A percentile compares a stretch with the other conserved stretches of the same genome.
These are phyloP conservation scores for Thraustochytrium sp. DNA, from an alignment of 352 stramenopile genomes.

Conservation along the genomic window DNA sequence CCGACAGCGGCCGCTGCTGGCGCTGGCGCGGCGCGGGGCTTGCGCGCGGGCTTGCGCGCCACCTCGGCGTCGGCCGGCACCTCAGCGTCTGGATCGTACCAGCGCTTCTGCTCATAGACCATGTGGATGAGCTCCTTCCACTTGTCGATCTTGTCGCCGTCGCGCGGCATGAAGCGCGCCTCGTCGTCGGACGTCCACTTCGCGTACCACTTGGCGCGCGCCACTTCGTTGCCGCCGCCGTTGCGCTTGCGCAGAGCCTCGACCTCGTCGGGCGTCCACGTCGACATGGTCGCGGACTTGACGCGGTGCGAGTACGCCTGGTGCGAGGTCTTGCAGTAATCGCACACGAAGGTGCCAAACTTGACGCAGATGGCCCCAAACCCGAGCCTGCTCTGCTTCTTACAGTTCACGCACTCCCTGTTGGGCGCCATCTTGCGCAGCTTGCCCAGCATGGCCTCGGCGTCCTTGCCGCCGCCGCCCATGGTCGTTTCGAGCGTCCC, in stretches of 20 bases:
- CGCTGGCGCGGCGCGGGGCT: not conserved
- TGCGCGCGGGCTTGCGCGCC: not conserved
- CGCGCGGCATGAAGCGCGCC: not conserved
- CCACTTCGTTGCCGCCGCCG: slow-evolving; percentile 75
- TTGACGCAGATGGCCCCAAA: slow-evolving; percentile 48
- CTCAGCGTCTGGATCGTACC: not conserved
- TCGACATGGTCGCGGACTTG: slow-evolving; percentile 88
- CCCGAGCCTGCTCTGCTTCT: slow-evolving; percentile 60
- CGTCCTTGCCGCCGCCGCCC: slow-evolving; percentile 25
- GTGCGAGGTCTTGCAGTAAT: slow-evolving; percentile 87
- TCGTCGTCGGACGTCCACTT: slow-evolving; percentile 59
- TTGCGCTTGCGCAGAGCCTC: slow-evolving; percentile 72
- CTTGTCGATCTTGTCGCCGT: slow-evolving; percentile 23
- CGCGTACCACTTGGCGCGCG: slow-evolving; percentile 72
- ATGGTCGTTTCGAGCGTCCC: too few relatives aligned
- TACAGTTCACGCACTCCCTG: slow-evolving; percentile 74
- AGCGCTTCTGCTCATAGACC: slow-evolving; percentile 36
- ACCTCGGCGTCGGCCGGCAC: not conserved
- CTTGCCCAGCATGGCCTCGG: slow-evolving; percentile 67
- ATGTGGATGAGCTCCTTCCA: slow-evolving; percentile 32
- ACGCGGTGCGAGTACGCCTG: slow-evolving; percentile 87
- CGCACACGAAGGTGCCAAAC: slow-evolving; percentile 75
- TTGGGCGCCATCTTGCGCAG: slow-evolving; percentile 74
- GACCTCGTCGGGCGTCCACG: slow-evolving; percentile 83
- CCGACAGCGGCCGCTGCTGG: not conserved